Evolutionary conservation across 2,329 filamentous ascomycete species (phyloP).

Genomic region (Hypoxylon sp.): DNA sequence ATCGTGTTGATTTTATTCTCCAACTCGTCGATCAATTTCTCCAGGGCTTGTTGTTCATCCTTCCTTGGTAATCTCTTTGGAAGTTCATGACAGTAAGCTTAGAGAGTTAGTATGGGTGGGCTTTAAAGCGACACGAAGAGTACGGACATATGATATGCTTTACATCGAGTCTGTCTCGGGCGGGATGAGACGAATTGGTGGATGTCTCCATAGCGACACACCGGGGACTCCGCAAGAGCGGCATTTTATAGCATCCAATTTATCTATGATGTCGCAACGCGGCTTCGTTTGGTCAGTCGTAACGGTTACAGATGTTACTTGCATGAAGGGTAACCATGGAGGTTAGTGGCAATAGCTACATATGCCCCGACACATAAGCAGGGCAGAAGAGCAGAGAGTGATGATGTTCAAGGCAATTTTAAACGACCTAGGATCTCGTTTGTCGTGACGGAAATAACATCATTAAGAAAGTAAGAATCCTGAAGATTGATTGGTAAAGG

Average conservation of each 20-base stretch:
- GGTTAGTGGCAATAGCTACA: slow-evolving; percentile 10
- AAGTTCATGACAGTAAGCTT: slow-evolving; percentile 51
- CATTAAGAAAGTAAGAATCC: slow-evolving; percentile 5
- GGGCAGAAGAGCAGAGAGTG: background rate
- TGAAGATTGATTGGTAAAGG: slow-evolving; percentile 17
- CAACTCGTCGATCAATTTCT: slow-evolving; percentile 59
- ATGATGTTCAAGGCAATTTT: slow-evolving; percentile 1
- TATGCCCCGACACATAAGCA: slow-evolving; percentile 16
- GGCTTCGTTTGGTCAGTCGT: slow-evolving; percentile 26
- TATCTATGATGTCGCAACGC: slow-evolving; percentile 27
- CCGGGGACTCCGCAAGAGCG: slow-evolving; percentile 4
- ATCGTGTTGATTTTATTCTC: slow-evolving; percentile 57
- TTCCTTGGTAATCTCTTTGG: slow-evolving; percentile 50
- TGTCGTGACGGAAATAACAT: background rate
- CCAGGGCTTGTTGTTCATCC: slow-evolving; percentile 48
- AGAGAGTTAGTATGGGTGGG: slow-evolving; percentile 28
- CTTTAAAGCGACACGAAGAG: slow-evolving; percentile 27
- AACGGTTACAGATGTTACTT: slow-evolving; percentile 21
- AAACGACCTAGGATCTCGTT: slow-evolving; percentile 4
- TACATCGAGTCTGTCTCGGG: slow-evolving; percentile 53
- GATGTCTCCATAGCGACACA: slow-evolving; percentile 36
- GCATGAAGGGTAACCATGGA: slow-evolving; percentile 19
- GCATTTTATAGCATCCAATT: slow-evolving; percentile 15
- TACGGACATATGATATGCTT: slow-evolving; percentile 54
- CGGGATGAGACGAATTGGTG: slow-evolving; percentile 31